Evolutionary conservation across 2,329 filamentous ascomycete genomes (phyloP).

Genomic region (Beauveria asiatica): DNA sequence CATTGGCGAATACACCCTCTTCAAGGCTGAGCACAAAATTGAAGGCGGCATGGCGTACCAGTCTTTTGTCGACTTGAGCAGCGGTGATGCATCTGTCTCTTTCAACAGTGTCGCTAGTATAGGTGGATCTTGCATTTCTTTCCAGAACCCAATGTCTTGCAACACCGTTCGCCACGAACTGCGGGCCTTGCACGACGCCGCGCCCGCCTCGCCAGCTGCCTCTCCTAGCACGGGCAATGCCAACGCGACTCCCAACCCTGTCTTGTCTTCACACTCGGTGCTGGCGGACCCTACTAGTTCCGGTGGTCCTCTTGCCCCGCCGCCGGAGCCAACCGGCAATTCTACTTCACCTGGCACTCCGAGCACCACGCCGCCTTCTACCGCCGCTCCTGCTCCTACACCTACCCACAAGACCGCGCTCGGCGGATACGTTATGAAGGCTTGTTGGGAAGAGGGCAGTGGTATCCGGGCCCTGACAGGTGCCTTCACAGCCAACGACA

Average conservation of each 20-base stretch:
- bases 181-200: too few relatives aligned
- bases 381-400: conserved; percentile 11
- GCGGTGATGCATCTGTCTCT: conserved; percentile 32
- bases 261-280: background rate
- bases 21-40: conserved; percentile 33
- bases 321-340: background rate
- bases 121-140: conserved; percentile 34
- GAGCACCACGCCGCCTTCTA: background rate
- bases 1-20: conserved; percentile 41
- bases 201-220: too few relatives aligned
- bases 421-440: conserved; percentile 36
- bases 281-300: background rate
- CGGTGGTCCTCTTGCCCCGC: background rate
- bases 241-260: too few relatives aligned
- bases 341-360: conserved; percentile 6
- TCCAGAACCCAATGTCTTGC: conserved; percentile 27
- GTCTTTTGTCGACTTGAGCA: conserved; percentile 37
- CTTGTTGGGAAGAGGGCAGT: conserved; percentile 40
- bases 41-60: conserved; percentile 36
- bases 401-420: conserved; percentile 28
- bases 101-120: conserved; percentile 41
- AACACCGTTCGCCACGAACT: background rate
- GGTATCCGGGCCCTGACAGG: conserved; percentile 34
- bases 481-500: conserved; percentile 33
- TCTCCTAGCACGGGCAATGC: too few relatives aligned